Conservation (phyloP, 495 filamentous ascomycete species). For the Hypoxylon trugodes region DNA sequence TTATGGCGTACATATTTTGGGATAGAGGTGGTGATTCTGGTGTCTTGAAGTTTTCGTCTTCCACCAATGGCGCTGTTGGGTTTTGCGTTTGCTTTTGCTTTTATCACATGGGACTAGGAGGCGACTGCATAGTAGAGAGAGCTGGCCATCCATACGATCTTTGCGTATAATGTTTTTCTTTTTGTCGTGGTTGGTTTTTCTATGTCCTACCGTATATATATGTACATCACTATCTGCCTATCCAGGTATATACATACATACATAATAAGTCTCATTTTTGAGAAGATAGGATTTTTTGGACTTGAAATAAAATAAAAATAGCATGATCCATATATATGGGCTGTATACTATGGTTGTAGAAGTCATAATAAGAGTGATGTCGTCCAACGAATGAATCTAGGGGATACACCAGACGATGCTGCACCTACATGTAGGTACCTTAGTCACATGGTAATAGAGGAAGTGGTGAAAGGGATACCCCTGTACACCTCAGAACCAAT, state of each 20-base stretch:
- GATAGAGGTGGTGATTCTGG: conserved; percentile 26
- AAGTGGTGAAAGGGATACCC: not conserved
- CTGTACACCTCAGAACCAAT: not conserved
- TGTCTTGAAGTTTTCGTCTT: conserved; percentile 10
- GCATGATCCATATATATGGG: not conserved
- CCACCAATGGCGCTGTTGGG: conserved; percentile 19
- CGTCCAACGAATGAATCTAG: not conserved
- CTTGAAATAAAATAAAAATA: not conserved
- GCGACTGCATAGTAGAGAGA: conserved; percentile 30
- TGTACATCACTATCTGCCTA: conserved; percentile 2
- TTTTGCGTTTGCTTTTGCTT: no score
- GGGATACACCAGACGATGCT: no score
- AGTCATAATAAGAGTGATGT: no score
- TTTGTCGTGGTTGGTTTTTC: no score
- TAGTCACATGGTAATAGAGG: no score
- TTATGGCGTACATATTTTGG: conserved; percentile 34
- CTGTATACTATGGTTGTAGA: no score
- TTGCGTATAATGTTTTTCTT: conserved; percentile 39
- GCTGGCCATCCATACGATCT: conserved; percentile 39
- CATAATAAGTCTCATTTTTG: conserved; percentile 28
- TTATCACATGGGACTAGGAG: conserved; percentile 15
- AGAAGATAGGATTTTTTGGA: conserved; percentile 10
- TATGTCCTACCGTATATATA: conserved; percentile 38
- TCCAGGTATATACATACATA: conserved; percentile 28
- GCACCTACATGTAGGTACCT: no score